Base-by-base conservation (phyloP, 306 rosid species). In the Vicia sativa region DNA sequence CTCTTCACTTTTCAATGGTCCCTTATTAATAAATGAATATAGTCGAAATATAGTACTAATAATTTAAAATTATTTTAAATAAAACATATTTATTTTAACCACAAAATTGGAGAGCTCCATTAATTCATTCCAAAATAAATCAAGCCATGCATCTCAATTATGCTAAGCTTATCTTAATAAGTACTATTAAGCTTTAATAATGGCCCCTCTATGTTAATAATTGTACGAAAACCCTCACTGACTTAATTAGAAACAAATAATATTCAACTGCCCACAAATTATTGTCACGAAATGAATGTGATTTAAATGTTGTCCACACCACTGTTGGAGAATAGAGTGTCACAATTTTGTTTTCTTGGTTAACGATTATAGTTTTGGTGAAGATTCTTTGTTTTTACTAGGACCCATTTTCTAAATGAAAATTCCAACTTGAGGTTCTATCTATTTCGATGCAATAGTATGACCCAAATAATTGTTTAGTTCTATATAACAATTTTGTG, bases 191-290 rank as follows among this genome's bases (percentile, higher is more conserved):
- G 56, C 3, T 63, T 42, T 25, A 7, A 13, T 13, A 25, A 9
- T 7, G 39, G n/a, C 9, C 54, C 3, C n/a, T 63, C 5, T 4
- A 25, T 25, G 46, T 13, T 42, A 63, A 25, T 42, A 11, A 63
- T 42, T 43, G 54, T 16, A 42, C 54, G 38, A 63, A 43, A 13
- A 14, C 9, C 53, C 14, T 54, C 18, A 13, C 50, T 39, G 25
- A 23, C 34, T 43, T 64, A 16, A 16, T 10, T 65, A 65, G 45
- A 34, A 48, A 16, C 60, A 66, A 46, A 14, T 46, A 12, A 19
- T 53, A 66, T 46, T 46, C 46, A 46, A 66, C 4, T 49, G 9
- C 61, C 21, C 13, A 43, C 49, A 34, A 62, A 39, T 45, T 45
- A 10, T 26, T 8, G 56, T 44, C 11, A 26, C 18, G 26, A 45